phyloP scores from a whole-genome alignment of 495 filamentous ascomycete species.

The Cudoniella acicularis region DNA sequence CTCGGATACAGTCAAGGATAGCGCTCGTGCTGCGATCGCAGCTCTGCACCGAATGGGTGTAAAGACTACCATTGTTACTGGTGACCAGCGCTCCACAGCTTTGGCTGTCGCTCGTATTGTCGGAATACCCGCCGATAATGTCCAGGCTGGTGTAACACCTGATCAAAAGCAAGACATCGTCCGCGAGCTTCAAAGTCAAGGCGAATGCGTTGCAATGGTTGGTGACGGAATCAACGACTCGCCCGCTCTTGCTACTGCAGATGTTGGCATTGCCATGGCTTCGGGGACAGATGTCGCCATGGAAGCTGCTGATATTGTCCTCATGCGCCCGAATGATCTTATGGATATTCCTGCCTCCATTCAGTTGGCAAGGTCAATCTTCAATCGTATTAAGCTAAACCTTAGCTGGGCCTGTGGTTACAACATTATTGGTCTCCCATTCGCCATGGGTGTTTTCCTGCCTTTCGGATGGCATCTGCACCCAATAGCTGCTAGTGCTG shows the following conservation, averaged over 20 bases:
- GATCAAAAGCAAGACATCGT: constrained; percentile 86
- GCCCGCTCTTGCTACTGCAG: constrained; percentile 86
- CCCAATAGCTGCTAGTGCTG: constrained; percentile 90
- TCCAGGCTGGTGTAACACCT: constrained; percentile 80
- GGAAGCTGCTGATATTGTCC: constrained; percentile 93
- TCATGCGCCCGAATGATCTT: constrained; percentile 89
- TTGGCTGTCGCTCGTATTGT: constrained; percentile 76
- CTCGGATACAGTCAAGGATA: constrained; percentile 84
- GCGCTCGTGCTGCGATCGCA: constrained; percentile 76
- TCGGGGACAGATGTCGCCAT: constrained; percentile 96
- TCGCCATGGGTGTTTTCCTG: constrained; percentile 94
- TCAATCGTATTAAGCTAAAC: constrained; percentile 90
- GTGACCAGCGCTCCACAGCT: constrained; percentile 81
- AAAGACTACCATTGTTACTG: constrained; percentile 86
- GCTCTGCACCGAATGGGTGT: constrained; percentile 82
- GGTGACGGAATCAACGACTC: constrained; percentile 99
- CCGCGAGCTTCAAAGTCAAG: constrained; percentile 63
- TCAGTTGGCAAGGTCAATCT: constrained; percentile 78
- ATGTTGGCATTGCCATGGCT: constrained; percentile 88
- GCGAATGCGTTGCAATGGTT: constrained; percentile 89
- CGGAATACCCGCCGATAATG: constrained; percentile 69
- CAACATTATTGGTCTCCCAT: constrained; percentile 88
- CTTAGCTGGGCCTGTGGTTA: constrained; percentile 88
- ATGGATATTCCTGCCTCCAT: constrained; percentile 87
- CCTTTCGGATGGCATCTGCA: constrained; percentile 84